phyloP scores from a whole-genome alignment of 2,329 filamentous ascomycete species.

The Eutypella sp. region DNA sequence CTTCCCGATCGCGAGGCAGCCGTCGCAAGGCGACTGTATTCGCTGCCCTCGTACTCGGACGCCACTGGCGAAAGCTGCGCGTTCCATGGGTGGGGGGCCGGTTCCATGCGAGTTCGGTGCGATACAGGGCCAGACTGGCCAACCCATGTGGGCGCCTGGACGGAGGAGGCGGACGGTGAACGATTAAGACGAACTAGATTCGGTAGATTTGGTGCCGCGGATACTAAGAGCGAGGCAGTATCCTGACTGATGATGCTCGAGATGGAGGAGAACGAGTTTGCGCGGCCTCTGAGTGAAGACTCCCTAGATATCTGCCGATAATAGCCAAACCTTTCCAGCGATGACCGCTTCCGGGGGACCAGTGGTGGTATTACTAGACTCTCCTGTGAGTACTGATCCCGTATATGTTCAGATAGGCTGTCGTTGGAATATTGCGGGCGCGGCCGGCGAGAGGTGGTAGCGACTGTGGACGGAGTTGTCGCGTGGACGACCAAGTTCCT shows the following conservation, averaged over 20 bases:
- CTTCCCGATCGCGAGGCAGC: conserved; percentile 39
- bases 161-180: conserved; percentile 24
- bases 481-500: conserved; percentile 51
- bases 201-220: conserved; percentile 35
- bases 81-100: conserved; percentile 56
- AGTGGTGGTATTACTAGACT: conserved; percentile 55
- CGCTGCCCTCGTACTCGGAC: conserved; percentile 56
- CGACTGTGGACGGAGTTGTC: conserved; percentile 33
- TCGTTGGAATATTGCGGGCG: conserved; percentile 29
- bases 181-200: conserved; percentile 33
- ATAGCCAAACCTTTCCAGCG: conserved; percentile 44
- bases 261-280: conserved; percentile 49
- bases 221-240: conserved; percentile 33
- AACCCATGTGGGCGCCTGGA: conserved; percentile 25
- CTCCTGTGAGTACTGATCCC: conserved; percentile 53
- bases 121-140: conserved; percentile 15
- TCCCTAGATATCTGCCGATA: conserved; percentile 49
- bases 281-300: conserved; percentile 44
- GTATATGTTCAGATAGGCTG: conserved; percentile 27
- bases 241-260: conserved; percentile 50
- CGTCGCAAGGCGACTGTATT: conserved; percentile 45
- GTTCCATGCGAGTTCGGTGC: conserved; percentile 35
- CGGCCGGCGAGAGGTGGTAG: conserved; percentile 21
- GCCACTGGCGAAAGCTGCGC: conserved; percentile 59
- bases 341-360: conserved; percentile 40